phyloP scores from a whole-genome alignment of 2,329 filamentous ascomycete genomes.

The Tolypocladium amazonense region DNA sequence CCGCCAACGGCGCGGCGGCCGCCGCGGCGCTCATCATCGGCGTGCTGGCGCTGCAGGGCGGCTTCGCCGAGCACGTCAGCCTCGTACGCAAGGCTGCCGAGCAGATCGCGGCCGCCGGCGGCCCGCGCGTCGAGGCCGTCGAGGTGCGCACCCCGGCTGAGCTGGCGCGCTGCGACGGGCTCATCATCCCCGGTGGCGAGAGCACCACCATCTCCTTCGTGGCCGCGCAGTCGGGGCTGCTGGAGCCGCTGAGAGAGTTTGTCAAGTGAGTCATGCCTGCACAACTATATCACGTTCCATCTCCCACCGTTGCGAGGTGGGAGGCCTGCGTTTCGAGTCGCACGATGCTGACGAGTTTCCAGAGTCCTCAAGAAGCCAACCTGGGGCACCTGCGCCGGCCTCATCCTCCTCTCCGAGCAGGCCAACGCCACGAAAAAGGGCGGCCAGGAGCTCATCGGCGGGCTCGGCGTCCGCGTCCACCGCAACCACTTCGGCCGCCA shows the following conservation, averaged over 20 bases:
- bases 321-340: too few relatives aligned
- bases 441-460: slow-evolving; percentile 87
- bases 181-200: slow-evolving; percentile 89
- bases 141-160: slow-evolving; percentile 71
- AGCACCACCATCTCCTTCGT: slow-evolving; percentile 89
- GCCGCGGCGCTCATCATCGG: slow-evolving; percentile 38
- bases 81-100: slow-evolving; percentile 60
- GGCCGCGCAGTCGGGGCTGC: slow-evolving; percentile 66
- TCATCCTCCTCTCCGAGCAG: slow-evolving; percentile 81
- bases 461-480: slow-evolving; percentile 80
- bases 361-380: slow-evolving; percentile 69
- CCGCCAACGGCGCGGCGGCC: not conserved
- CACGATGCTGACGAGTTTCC: slow-evolving; percentile 6
- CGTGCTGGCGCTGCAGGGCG: slow-evolving; percentile 74
- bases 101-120: slow-evolving; percentile 24
- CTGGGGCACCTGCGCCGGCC: slow-evolving; percentile 93
- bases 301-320: too few relatives aligned
- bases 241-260: slow-evolving; percentile 79
- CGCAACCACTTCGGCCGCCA: slow-evolving; percentile 94
- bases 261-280: slow-evolving; percentile 60
- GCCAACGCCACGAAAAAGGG: slow-evolving; percentile 84
- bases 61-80: slow-evolving; percentile 79
- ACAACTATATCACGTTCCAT: too few relatives aligned
- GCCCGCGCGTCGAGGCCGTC: slow-evolving; percentile 47
- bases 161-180: slow-evolving; percentile 63